These are phyloP conservation scores for Plasmopara viticola DNA, from an alignment of 352 stramenopile genomes.

Conservation along the genomic window DNA sequence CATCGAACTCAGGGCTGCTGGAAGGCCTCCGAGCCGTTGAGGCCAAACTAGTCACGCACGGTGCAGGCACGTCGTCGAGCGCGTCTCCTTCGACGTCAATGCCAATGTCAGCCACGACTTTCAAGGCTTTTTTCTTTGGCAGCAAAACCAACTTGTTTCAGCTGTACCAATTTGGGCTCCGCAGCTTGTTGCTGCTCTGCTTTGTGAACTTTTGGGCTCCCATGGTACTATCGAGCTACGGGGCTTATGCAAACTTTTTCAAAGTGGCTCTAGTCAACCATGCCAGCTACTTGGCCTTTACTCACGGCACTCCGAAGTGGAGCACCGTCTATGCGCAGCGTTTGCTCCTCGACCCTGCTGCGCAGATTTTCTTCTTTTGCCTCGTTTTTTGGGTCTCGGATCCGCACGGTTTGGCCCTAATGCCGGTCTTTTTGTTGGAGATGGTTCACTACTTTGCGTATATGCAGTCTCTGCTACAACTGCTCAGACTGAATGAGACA, in stretches of 20 bases:
- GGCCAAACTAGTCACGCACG: constrained; percentile 34
- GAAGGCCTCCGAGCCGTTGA: constrained; percentile 65
- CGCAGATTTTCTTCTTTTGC: constrained; percentile 81
- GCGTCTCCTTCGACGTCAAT: background rate
- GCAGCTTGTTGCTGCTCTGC: constrained; percentile 49
- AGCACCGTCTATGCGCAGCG: constrained; percentile 74
- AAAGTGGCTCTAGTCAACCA: constrained; percentile 78
- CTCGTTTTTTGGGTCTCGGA: constrained; percentile 80
- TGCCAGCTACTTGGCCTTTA: constrained; percentile 72
- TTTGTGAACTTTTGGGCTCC: constrained; percentile 77
- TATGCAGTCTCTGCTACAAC: constrained; percentile 45
- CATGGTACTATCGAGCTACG: constrained; percentile 29
- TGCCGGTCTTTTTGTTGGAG: constrained; percentile 76
- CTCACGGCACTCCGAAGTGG: constrained; percentile 64
- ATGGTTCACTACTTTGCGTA: constrained; percentile 74
- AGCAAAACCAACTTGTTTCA: constrained; percentile 69
- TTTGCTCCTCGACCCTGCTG: constrained; percentile 72
- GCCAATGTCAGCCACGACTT: constrained; percentile 14
- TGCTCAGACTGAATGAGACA: constrained; percentile 38
- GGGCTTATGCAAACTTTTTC: constrained; percentile 72
- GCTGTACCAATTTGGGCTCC: constrained; percentile 62
- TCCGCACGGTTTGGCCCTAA: constrained; percentile 67
- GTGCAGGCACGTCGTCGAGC: background rate
- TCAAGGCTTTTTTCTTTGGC: constrained; percentile 45
- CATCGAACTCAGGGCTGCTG: constrained; percentile 54